Percentiles rank a stretch among this genome's conserved stretches.
phyloP scores from a whole-genome alignment of 208 protist genomes.

The Leishmania arabica region DNA sequence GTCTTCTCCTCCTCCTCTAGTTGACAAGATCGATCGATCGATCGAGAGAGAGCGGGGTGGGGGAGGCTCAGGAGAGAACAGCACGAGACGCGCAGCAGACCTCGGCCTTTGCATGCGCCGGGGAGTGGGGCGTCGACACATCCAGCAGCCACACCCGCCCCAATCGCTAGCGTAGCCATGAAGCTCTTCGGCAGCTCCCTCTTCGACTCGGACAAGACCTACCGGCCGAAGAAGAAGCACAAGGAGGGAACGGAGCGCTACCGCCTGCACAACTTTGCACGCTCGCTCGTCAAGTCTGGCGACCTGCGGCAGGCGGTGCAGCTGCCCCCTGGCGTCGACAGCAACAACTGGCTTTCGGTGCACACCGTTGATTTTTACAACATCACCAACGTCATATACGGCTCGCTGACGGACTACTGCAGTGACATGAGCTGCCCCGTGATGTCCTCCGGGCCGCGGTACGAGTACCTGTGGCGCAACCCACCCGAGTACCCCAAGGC shows the following conservation, averaged over 20 bases:
- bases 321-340: slow-evolving; percentile 95
- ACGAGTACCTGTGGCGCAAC: slow-evolving; percentile 98
- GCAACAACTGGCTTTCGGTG: slow-evolving; percentile 98
- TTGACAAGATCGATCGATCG: not conserved
- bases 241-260: slow-evolving; percentile 95
- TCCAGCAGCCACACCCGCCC: not conserved
- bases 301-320: slow-evolving; percentile 95
- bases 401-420: slow-evolving; percentile 99
- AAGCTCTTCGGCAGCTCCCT: slow-evolving; percentile 73
- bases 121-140: no score
- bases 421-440: slow-evolving; percentile 94
- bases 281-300: slow-evolving; percentile 82
- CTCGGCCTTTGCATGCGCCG: not conserved
- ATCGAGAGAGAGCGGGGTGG: not conserved
- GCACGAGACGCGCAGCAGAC: not conserved
- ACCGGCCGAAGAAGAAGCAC: slow-evolving; percentile 95
- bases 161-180: slow-evolving; percentile 25
- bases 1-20: not conserved
- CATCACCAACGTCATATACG: slow-evolving; percentile 99
- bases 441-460: slow-evolving; percentile 96
- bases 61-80: not conserved
- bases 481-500: slow-evolving; percentile 95
- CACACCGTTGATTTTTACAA: slow-evolving; percentile 99
- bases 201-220: slow-evolving; percentile 95
- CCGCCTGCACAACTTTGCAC: slow-evolving; percentile 94